phyloP scores from a whole-genome alignment of 1,284 basidiomycete genomes.

The Ustilago tritici region DNA sequence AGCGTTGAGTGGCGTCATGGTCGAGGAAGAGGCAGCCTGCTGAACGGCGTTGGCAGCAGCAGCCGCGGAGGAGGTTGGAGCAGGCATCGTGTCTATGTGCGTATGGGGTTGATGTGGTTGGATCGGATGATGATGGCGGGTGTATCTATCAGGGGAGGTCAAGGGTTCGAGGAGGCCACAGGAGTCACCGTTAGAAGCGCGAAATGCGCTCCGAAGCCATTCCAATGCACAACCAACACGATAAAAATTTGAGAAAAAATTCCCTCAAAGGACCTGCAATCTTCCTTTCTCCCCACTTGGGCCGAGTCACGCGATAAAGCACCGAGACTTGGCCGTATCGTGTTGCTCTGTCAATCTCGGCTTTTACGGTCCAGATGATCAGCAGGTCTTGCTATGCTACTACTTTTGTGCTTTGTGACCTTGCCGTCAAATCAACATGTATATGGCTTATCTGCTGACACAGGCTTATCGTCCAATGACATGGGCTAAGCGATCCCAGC shows the following conservation, averaged over 20 bases:
- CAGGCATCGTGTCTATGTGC: conserved; percentile 18
- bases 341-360: not conserved
- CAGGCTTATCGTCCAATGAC: conserved; percentile 17
- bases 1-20: conserved; percentile 44
- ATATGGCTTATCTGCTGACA: not conserved
- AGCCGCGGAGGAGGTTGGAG: conserved; percentile 24
- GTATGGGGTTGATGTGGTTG: not conserved
- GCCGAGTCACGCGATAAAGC: not conserved
- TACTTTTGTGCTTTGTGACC: not conserved
- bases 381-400: not conserved
- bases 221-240: not conserved
- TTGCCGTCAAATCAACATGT: not conserved
- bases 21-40: conserved; percentile 32
- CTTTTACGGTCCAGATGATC: conserved; percentile 5
- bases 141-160: not conserved
- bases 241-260: conserved; percentile 10
- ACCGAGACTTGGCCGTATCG: not conserved
- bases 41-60: conserved; percentile 12
- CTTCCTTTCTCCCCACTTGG: not conserved
- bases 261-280: not conserved
- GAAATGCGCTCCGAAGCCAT: conserved; percentile 13
- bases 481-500: not conserved
- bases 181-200: conserved; percentile 22
- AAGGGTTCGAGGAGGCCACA: not conserved
- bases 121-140: not conserved